These are phyloP conservation scores for Malus orientalis DNA, from an alignment of 306 rosid genomes.

Conservation along the genomic window DNA sequence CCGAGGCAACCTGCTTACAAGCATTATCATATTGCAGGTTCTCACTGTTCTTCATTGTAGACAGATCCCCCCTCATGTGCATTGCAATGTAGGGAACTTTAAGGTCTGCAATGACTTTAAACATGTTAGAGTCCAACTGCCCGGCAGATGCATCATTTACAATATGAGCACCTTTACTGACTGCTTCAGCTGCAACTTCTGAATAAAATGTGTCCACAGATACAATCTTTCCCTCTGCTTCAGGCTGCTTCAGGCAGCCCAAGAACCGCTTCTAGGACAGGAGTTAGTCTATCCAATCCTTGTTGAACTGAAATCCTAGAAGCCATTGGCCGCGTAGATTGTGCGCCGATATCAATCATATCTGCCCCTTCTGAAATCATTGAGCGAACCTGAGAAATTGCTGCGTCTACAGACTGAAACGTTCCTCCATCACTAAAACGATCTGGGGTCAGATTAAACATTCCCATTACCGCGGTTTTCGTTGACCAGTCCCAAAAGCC, in stretches of 20 bases:
- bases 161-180: constrained; percentile 72
- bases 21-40: constrained; percentile 67
- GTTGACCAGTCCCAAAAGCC: constrained; percentile 64
- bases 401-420: constrained; percentile 50
- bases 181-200: constrained; percentile 77
- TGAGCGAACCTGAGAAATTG: constrained; percentile 62
- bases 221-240: constrained; percentile 58
- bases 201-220: constrained; percentile 87
- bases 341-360: constrained; percentile 87
- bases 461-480: constrained; percentile 67
- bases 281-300: constrained; percentile 64
- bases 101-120: too few species aligned
- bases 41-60: constrained; percentile 57
- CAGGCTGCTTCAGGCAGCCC: constrained; percentile 78
- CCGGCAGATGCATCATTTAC: constrained; percentile 79
- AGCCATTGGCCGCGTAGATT: constrained; percentile 80
- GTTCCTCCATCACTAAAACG: constrained; percentile 89
- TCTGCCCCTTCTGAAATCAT: constrained; percentile 86
- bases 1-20: constrained; percentile 61
- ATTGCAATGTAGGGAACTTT: too few species aligned
- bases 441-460: constrained; percentile 91
- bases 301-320: constrained; percentile 56
- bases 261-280: constrained; percentile 66
- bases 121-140: constrained; percentile 28
- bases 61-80: too few species aligned